Evolutionary conservation across 2,329 filamentous ascomycete genomes (phyloP).

Genomic region (Geosmithia putterillii): DNA sequence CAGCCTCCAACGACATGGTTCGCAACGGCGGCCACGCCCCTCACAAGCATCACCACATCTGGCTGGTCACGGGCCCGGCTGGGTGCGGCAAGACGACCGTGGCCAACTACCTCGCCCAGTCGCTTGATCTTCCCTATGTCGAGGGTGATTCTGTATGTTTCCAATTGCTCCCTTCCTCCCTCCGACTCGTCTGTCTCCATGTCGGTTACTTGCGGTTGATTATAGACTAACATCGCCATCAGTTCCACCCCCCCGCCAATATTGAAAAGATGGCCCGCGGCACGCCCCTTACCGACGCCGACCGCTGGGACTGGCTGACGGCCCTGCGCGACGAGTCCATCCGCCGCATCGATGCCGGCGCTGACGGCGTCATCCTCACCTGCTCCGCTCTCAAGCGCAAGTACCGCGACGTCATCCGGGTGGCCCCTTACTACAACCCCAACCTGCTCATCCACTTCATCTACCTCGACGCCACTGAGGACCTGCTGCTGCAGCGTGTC

Average conservation of each 20-base stretch:
- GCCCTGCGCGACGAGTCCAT: conserved; percentile 58
- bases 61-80: conserved; percentile 68
- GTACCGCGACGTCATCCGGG: conserved; percentile 84
- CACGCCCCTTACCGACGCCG: conserved; percentile 76
- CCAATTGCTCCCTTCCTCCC: background rate
- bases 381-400: conserved; percentile 95
- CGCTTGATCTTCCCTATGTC: conserved; percentile 57
- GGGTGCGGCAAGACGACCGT: conserved; percentile 73
- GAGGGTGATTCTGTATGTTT: conserved; percentile 64
- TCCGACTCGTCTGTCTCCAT: background rate
- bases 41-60: conserved; percentile 52
- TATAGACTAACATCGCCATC: conserved; percentile 9
- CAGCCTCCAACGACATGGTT: conserved; percentile 12
- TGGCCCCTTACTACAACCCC: conserved; percentile 64
- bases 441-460: conserved; percentile 81
- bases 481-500: conserved; percentile 65
- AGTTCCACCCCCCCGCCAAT: conserved; percentile 69
- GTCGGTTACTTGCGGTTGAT: background rate
- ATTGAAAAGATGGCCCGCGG: conserved; percentile 84
- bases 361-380: conserved; percentile 76
- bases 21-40: conserved; percentile 10
- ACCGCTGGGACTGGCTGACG: conserved; percentile 96
- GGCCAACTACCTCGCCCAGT: conserved; percentile 48
- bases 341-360: conserved; percentile 39
- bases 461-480: conserved; percentile 71